Evolutionary conservation across 768 basidiomycete species (phyloP), one percentile per base, ranked within the genome.

Genomic region (Russula earlei): DNA sequence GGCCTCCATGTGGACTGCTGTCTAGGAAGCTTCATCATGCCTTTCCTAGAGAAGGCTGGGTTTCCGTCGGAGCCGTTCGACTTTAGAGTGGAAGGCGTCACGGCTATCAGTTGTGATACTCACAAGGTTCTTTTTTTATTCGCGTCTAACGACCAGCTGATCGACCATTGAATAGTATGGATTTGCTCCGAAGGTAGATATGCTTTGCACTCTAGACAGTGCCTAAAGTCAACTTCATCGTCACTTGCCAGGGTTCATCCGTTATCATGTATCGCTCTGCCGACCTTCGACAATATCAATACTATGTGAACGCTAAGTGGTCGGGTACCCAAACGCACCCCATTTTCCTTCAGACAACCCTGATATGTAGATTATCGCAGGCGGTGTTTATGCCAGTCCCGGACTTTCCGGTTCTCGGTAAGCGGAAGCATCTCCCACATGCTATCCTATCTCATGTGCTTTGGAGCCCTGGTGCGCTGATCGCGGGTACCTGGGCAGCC

Each of bases 1-100:
- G 92, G 93, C 7, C 70, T 97, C 24, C 95, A 96, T 67, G 93
- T 97, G 56, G 94, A 96, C 64, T 94, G 92, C 67, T 97, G 94
- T 68, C 75, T 97, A 10, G 94, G 93, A 2, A 87, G 86, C 47
- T 96, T 98, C 71, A 86, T 97, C 61, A 79, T 97, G 58, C 93
- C 95, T 0, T 99, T 90, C 77, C 76, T 99, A 46, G 87, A 91
- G 64, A 62, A 80, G 59, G 80, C 86, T 14, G 89, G 88, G 4
- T 79, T 88, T 52, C 73, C 87, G 0, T 71, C 87, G 22, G 69
- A 75, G 36, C 85, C 82, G 0, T 98, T 97, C 66, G 95, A 98
- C 70, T 99, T 99, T 70, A 74, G 83, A 20, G 84, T 97, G 2
- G 76, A 79, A 3, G 95, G 95, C 4, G 95, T 99, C 22, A 97